These are phyloP conservation scores for Colletotrichum sp. DNA, from an alignment of 2,329 filamentous ascomycete species.

Conservation along the genomic window DNA sequence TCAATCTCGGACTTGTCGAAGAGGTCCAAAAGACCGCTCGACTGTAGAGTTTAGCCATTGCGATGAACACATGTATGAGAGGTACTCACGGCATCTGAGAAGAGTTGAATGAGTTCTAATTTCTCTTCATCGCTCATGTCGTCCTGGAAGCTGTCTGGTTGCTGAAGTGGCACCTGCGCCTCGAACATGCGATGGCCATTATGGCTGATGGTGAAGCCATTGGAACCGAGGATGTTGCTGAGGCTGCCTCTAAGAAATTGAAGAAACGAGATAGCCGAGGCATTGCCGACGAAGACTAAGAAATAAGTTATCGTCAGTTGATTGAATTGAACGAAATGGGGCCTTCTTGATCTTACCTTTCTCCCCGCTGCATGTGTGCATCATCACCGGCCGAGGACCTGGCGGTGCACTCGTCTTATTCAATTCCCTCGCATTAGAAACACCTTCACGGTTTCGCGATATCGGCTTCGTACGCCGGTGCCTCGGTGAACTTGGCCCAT, in stretches of 20 bases:
- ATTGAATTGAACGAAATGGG: background rate
- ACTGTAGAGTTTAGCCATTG: slow-evolving; percentile 23
- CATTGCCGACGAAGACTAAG: slow-evolving; percentile 54
- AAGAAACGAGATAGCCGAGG: slow-evolving; percentile 59
- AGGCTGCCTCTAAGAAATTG: slow-evolving; percentile 54
- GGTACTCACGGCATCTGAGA: slow-evolving; percentile 1
- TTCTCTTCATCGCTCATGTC: background rate
- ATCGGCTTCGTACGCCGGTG: background rate
- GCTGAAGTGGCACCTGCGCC: slow-evolving; percentile 32
- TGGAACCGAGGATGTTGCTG: slow-evolving; percentile 57
- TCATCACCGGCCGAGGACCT: background rate
- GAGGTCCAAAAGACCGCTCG: slow-evolving; percentile 37
- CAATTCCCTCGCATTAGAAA: background rate
- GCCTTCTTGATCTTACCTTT: background rate
- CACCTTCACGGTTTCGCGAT: background rate
- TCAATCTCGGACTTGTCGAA: slow-evolving; percentile 24
- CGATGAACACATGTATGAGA: too few species aligned
- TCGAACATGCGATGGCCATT: slow-evolving; percentile 60
- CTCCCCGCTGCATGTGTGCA: slow-evolving; percentile 1
- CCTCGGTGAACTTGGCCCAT: background rate
- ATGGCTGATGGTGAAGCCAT: slow-evolving; percentile 56
- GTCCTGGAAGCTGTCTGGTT: background rate
- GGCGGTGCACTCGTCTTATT: background rate
- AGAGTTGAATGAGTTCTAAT: background rate
- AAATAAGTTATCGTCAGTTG: background rate